phyloP scores from a whole-genome alignment of 805 yeast species.

The Alloascoidea africana region DNA sequence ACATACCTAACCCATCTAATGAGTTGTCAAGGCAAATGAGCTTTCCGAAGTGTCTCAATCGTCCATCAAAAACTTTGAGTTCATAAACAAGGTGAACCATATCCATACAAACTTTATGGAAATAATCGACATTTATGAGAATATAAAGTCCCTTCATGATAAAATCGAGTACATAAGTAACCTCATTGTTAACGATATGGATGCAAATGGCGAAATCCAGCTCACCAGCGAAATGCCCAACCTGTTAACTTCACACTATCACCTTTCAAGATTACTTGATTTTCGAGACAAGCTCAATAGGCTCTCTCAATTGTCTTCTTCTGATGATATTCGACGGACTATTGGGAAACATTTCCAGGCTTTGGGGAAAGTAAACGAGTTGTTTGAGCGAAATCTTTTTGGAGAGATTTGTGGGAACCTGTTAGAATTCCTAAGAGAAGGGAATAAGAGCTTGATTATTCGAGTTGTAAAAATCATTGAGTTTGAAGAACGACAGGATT shows the following conservation, averaged over 20 bases:
- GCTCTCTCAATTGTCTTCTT: constrained; percentile 31
- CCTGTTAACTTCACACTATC: constrained; percentile 53
- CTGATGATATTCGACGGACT: constrained; percentile 56
- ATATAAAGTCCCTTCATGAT: constrained; percentile 39
- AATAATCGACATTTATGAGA: constrained; percentile 48
- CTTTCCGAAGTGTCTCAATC: constrained; percentile 40
- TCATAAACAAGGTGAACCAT: constrained; percentile 50
- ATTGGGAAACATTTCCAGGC: constrained; percentile 41
- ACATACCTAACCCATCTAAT: neutral
- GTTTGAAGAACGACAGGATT: constrained; percentile 66
- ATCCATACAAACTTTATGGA: constrained; percentile 60
- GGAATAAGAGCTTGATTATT: constrained; percentile 51
- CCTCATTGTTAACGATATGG: constrained; percentile 33
- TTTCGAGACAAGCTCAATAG: constrained; percentile 57
- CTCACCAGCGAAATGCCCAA: constrained; percentile 34
- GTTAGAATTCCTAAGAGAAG: constrained; percentile 59
- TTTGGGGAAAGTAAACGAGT: constrained; percentile 29
- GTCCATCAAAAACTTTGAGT: constrained; percentile 49
- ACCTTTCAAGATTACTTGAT: constrained; percentile 57
- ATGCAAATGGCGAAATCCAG: constrained; percentile 21
- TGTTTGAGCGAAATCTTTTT: constrained; percentile 47
- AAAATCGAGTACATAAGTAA: constrained; percentile 33
- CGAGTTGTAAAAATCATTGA: constrained; percentile 68
- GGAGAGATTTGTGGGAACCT: constrained; percentile 50
- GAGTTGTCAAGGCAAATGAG: constrained; percentile 4